These are phyloP conservation scores for Globisporangium middletonii DNA, from an alignment of 352 stramenopile species.

Conservation along the genomic window DNA sequence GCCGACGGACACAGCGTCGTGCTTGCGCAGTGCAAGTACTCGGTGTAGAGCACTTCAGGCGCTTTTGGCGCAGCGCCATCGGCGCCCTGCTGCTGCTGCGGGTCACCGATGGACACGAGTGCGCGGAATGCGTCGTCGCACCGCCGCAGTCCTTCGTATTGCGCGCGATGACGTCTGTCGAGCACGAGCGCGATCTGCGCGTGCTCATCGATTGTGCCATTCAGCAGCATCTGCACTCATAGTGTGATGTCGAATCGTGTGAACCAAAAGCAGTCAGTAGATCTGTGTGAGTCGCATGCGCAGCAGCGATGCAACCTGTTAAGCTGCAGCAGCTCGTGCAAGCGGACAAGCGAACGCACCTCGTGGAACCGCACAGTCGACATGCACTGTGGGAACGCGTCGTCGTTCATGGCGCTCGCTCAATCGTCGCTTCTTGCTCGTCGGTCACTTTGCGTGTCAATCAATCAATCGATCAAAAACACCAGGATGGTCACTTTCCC, in stretches of 20 bases:
- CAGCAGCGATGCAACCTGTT: too few relatives aligned
- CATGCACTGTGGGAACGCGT: conserved; percentile 50
- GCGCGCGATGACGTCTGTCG: conserved; percentile 22
- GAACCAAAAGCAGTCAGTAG: too few relatives aligned
- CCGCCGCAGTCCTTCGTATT: conserved; percentile 44
- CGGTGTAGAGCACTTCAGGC: conserved; percentile 44
- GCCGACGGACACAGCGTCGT: conserved; percentile 40
- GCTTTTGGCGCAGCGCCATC: conserved; percentile 18
- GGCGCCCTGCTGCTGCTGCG: not conserved
- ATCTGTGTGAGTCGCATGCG: too few relatives aligned
- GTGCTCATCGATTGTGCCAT: conserved; percentile 30
- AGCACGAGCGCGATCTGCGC: conserved; percentile 38
- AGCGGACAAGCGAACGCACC: conserved; percentile 19
- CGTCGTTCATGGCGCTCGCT: conserved; percentile 23
- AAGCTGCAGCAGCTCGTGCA: not conserved
- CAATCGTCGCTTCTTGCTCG: not conserved
- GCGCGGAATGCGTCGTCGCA: conserved; percentile 52
- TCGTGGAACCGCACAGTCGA: conserved; percentile 58
- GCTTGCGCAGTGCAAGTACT: conserved; percentile 60
- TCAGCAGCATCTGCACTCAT: conserved; percentile 29
- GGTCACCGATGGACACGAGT: conserved; percentile 25
- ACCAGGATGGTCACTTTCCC: too few relatives aligned
- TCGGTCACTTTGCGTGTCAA: too few relatives aligned
- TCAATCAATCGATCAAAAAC: too few relatives aligned
- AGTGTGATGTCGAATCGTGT: too few relatives aligned